Percentiles rank a stretch among this genome's conserved stretches.
These are phyloP conservation scores for Panicum miliaceum DNA, from an alignment of 176 grass and related monocot species.

Conservation along the genomic window DNA sequence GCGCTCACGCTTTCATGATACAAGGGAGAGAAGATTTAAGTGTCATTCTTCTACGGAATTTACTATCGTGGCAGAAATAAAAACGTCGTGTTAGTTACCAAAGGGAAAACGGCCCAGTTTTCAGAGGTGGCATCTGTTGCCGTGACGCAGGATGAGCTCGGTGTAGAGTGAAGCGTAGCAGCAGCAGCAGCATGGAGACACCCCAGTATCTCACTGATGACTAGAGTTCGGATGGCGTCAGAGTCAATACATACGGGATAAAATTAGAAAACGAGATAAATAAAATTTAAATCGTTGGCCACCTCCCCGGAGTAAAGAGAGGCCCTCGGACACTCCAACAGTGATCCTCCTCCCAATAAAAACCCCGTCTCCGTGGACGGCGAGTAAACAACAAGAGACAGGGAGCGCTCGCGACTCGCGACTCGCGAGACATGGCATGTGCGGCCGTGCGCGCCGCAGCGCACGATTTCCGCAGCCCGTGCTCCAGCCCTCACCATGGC, in stretches of 20 bases:
- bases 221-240: neutral
- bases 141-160: neutral
- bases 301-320: neutral
- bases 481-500: neutral
- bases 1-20: neutral
- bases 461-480: conserved; percentile 7
- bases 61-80: neutral
- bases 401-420: too few species aligned
- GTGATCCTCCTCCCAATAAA: conserved; percentile 13
- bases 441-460: conserved; percentile 29
- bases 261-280: neutral
- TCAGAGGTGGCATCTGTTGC: neutral
- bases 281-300: neutral
- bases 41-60: neutral
- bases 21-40: too few species aligned
- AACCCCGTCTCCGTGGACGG: neutral
- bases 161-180: neutral
- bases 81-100: too few species aligned
- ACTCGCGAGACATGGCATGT: conserved; percentile 38
- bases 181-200: neutral
- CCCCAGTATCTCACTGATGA: neutral
- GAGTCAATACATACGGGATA: neutral
- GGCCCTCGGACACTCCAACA: neutral
- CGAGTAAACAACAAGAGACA: conserved; percentile 6
- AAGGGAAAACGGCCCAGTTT: too few species aligned